Evolutionary conservation across 768 basidiomycete genomes (phyloP), one percentile per base, ranked within the genome.

Genomic region (Daedaleopsis nitida): DNA sequence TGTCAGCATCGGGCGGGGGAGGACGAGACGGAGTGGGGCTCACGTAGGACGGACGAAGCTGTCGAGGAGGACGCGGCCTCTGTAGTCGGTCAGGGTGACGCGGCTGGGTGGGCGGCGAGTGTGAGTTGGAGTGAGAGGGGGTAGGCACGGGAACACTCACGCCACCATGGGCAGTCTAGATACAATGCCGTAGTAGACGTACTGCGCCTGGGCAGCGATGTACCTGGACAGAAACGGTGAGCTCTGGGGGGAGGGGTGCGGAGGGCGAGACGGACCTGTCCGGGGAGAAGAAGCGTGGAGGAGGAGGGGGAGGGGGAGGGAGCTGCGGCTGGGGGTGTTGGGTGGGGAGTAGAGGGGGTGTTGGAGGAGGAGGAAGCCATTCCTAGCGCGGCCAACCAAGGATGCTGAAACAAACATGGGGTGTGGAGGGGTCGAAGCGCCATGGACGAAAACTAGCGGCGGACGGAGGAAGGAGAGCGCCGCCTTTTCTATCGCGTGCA

Each of bases 41-140:
- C 64, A 85, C 83, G 81, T 83, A 48, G 84, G 84, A 19, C 74
- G 79, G 50, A 86, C 83, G 67, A 75, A 80, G 39, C 80, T 81
- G 65, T 85, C 83, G 50, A 81, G 69, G 23, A 85, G 56, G 10
- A 75, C 65, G 32, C 71, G 60, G 17, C 83, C 83, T 63, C 75
- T 71, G 63, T 81, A 83, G 69, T 85, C 81, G 19, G 76, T 74
- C 37, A 84, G 62, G 13, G 82, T 81, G 17, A 85, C 81, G 39
- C 83, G 81, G 5, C 84, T 84, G 58, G 12, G 9, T 13, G 43
- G 24, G 32, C 47, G 24, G 42, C 19, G n/a, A 57, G 54, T 32
- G 53, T 57, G 38, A 54, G 54, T 35, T 51, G 55, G 55, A 59
- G 59, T 48, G 14, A 27, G 39, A 21, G 59, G 50, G 27, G 44